A percentile compares a stretch with the other conserved stretches of the same genome.
Conservation (phyloP, 768 basidiomycete genomes). For the Asterophora parasitica region DNA sequence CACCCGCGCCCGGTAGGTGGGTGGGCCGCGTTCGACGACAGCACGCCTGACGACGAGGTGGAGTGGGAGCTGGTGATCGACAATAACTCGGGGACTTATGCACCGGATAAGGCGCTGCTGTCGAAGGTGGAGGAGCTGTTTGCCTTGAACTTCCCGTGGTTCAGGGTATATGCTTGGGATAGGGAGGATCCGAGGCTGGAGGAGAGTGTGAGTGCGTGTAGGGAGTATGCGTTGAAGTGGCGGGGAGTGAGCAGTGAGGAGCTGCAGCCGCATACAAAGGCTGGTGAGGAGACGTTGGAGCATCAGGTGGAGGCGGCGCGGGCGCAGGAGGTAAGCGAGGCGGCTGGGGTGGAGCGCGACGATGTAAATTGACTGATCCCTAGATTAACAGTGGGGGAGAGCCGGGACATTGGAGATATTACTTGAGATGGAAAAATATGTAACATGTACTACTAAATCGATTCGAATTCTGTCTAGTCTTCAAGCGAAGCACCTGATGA, state of each 20-base stretch:
- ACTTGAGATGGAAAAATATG: too few relatives aligned
- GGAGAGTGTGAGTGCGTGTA: conserved; percentile 61
- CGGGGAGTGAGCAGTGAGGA: conserved; percentile 60
- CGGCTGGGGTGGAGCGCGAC: too few relatives aligned
- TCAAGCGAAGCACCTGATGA: too few relatives aligned
- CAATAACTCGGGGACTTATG: conserved; percentile 83
- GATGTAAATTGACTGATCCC: too few relatives aligned
- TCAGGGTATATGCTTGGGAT: conserved; percentile 51
- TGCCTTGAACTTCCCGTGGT: conserved; percentile 70
- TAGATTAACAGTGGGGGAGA: too few relatives aligned
- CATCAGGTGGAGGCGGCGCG: conserved; percentile 19
- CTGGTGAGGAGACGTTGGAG: conserved; percentile 51
- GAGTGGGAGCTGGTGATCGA: conserved; percentile 83
- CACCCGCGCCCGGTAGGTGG: conserved; percentile 69
- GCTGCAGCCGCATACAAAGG: conserved; percentile 54
- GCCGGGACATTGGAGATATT: too few relatives aligned
- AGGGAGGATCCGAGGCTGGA: conserved; percentile 50
- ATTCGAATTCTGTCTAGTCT: too few relatives aligned
- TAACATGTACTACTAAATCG: too few relatives aligned
- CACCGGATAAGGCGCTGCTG: conserved; percentile 61
- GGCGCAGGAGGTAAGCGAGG: conserved; percentile 1
- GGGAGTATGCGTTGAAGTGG: conserved; percentile 56
- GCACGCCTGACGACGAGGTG: conserved; percentile 46
- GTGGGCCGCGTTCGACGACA: conserved; percentile 59
- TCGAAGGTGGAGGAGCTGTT: conserved; percentile 57